These are phyloP conservation scores for Eucommia ulmoides DNA, from an alignment of 257 asterid genomes.

Conservation along the genomic window DNA sequence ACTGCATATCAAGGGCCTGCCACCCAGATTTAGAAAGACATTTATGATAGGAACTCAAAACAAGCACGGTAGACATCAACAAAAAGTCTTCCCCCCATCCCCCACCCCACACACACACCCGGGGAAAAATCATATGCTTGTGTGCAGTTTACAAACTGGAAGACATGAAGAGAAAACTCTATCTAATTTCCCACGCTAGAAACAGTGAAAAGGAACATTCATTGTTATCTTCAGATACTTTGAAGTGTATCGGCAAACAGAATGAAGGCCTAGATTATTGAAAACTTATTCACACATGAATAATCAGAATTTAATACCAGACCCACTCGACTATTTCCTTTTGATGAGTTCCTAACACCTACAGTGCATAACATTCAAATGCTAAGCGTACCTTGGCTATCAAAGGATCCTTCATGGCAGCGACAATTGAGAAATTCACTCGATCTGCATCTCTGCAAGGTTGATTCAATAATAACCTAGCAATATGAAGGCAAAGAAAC, in stretches of 20 bases:
- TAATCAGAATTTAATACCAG: background rate
- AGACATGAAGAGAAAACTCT: too few relatives aligned
- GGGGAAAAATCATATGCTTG: too few relatives aligned
- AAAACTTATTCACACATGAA: background rate
- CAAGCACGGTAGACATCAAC: background rate
- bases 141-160: too few relatives aligned
- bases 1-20: background rate
- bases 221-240: background rate
- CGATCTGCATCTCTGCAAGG: conserved; percentile 54
- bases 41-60: background rate
- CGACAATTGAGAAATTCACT: conserved; percentile 56
- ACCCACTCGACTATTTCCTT: too few relatives aligned
- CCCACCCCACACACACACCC: background rate
- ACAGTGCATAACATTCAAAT: too few relatives aligned
- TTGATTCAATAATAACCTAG: conserved; percentile 6
- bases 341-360: too few relatives aligned
- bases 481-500: conserved; percentile 2
- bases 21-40: background rate
- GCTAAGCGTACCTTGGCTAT: conserved; percentile 52
- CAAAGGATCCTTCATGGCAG: conserved; percentile 76
- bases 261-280: background rate
- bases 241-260: background rate
- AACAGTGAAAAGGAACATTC: too few relatives aligned
- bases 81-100: background rate
- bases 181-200: too few relatives aligned